phyloP scores from a whole-genome alignment of 2,329 filamentous ascomycete genomes.

The Talaromyces pinophilus region DNA sequence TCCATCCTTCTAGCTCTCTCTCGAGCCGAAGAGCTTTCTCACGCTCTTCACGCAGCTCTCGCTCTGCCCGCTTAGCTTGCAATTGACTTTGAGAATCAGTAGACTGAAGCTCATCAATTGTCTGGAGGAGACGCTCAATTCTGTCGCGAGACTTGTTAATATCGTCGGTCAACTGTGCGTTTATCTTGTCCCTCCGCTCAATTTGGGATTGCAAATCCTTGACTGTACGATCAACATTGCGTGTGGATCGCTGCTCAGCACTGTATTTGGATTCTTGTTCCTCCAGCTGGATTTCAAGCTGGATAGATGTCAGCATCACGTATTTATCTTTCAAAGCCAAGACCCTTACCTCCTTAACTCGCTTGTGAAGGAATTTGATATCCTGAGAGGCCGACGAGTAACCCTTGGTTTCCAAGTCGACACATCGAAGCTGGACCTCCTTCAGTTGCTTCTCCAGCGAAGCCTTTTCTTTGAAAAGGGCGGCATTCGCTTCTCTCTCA shows the following conservation, averaged over 20 bases:
- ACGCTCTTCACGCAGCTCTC: conserved; percentile 83
- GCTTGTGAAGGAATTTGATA: conserved; percentile 89
- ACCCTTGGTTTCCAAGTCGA: conserved; percentile 95
- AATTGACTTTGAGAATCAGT: conserved; percentile 81
- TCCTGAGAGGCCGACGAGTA: conserved; percentile 94
- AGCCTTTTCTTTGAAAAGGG: conserved; percentile 87
- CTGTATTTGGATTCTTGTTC: conserved; percentile 75
- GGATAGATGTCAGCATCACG: conserved; percentile 29
- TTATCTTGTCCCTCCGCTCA: conserved; percentile 88
- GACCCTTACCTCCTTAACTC: conserved; percentile 82
- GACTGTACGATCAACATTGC: conserved; percentile 90
- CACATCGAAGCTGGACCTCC: conserved; percentile 83
- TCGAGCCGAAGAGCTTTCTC: conserved; percentile 82
- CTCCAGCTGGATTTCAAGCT: conserved; percentile 88
- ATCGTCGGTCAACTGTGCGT: conserved; percentile 77
- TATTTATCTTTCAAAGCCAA: conserved; percentile 23
- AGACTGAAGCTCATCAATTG: conserved; percentile 91
- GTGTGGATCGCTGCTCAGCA: conserved; percentile 80
- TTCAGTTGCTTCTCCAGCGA: conserved; percentile 85
- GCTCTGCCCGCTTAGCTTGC: conserved; percentile 78
- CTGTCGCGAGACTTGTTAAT: conserved; percentile 84
- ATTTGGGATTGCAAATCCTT: conserved; percentile 92
- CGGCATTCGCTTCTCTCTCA: conserved; percentile 78
- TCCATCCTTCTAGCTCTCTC: conserved; percentile 82
- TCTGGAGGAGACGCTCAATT: conserved; percentile 81